A percentile compares a stretch with the other conserved stretches of the same genome.
Evolutionary conservation across 805 yeast species (phyloP).

Genomic region (Ogataea pignaliae): DNA sequence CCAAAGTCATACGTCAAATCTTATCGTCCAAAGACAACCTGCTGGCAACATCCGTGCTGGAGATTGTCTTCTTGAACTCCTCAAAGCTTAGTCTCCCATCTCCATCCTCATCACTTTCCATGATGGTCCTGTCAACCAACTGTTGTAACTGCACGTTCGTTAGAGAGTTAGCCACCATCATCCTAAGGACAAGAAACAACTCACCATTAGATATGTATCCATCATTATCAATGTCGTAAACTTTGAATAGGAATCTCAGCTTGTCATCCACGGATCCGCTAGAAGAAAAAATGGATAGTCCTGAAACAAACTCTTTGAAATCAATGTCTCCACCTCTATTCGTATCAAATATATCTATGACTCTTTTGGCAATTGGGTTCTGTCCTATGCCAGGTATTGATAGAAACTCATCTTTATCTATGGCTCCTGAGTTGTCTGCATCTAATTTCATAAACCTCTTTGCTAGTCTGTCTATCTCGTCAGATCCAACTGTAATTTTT

Average conservation of each 20-base stretch:
- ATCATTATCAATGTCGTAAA: constrained; percentile 93
- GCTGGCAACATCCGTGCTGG: constrained; percentile 35
- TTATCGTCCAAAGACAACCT: constrained; percentile 28
- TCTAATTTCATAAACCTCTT: constrained; percentile 94
- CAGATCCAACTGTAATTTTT: constrained; percentile 58
- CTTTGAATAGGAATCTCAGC: constrained; percentile 82
- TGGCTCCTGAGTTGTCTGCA: constrained; percentile 86
- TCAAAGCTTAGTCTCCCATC: constrained; percentile 82
- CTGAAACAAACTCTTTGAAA: constrained; percentile 83
- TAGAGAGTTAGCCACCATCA: constrained; percentile 94
- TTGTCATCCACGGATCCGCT: constrained; percentile 79
- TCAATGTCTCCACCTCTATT: constrained; percentile 93
- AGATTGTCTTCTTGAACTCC: constrained; percentile 73
- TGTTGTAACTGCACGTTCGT: constrained; percentile 89
- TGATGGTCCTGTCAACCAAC: constrained; percentile 92
- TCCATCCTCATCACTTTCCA: constrained; percentile 86
- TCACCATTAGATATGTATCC: constrained; percentile 96
- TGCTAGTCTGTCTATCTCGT: constrained; percentile 86
- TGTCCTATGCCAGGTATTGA: constrained; percentile 88
- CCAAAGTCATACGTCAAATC: no score
- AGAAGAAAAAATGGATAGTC: constrained; percentile 74
- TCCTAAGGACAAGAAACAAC: constrained; percentile 81
- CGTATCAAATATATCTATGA: constrained; percentile 91
- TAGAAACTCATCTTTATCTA: constrained; percentile 85
- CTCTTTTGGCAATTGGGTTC: constrained; percentile 84